These are phyloP conservation scores for Xylariales sp. DNA, from an alignment of 2,329 filamentous ascomycete species.

Conservation along the genomic window DNA sequence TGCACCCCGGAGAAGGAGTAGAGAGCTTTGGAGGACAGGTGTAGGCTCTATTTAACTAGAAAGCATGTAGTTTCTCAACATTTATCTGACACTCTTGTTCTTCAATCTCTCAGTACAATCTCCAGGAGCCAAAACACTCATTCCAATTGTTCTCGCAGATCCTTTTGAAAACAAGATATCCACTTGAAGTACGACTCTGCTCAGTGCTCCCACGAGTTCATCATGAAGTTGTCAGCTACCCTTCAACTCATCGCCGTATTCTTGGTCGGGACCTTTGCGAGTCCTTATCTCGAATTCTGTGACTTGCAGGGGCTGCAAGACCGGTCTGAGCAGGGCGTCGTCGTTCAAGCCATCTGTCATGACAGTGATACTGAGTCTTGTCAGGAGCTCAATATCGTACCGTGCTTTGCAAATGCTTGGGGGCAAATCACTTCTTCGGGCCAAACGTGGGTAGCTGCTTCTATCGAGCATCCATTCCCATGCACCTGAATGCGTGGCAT, in stretches of 20 bases:
- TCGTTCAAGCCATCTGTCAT: slow-evolving; percentile 5
- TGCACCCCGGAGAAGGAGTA: too few species aligned
- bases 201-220: too few species aligned
- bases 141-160: too few species aligned
- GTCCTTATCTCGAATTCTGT: slow-evolving; percentile 8
- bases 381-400: slow-evolving; percentile 8
- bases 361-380: neutral
- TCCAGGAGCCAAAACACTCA: too few species aligned
- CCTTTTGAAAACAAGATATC: too few species aligned
- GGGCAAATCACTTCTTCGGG: slow-evolving; percentile 3
- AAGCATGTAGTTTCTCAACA: too few species aligned
- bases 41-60: too few species aligned
- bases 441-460: neutral
- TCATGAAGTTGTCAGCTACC: slow-evolving; percentile 3
- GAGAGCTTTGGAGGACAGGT: too few species aligned
- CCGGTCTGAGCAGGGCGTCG: neutral
- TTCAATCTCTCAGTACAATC: too few species aligned
- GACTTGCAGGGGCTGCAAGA: slow-evolving; percentile 1
- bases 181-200: too few species aligned
- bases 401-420: slow-evolving; percentile 7
- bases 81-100: too few species aligned
- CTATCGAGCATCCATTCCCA: neutral
- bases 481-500: neutral
- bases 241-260: neutral
- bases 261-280: neutral